Conservation (phyloP, 768 basidiomycete species). For the Daedaleopsis sinensis region DNA sequence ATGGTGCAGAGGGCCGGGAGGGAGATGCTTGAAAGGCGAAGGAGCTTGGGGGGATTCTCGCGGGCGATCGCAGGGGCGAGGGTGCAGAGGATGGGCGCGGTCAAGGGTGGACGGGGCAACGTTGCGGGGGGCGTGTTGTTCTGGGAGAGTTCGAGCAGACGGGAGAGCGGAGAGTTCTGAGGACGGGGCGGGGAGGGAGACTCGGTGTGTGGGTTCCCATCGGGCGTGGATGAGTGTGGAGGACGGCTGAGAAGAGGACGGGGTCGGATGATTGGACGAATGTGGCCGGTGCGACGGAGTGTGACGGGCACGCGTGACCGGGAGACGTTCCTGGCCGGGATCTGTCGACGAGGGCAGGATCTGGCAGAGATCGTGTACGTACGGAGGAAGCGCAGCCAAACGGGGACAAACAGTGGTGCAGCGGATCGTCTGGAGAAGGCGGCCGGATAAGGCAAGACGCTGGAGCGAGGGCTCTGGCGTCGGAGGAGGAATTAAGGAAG, state of each 20-base stretch:
- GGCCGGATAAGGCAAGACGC: slow-evolving; percentile 1
- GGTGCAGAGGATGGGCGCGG: background rate
- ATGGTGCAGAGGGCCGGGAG: background rate
- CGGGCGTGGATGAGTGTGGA: no score
- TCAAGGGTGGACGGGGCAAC: background rate
- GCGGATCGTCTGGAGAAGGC: slow-evolving; percentile 14
- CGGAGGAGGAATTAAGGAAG: slow-evolving; percentile 4
- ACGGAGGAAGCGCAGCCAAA: background rate
- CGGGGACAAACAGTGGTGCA: background rate
- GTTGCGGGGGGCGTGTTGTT: background rate
- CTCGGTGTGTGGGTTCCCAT: no score
- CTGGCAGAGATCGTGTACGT: background rate
- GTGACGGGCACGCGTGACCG: background rate
- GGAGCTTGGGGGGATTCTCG: slow-evolving; percentile 1
- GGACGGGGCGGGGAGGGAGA: background rate
- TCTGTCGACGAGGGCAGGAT: background rate
- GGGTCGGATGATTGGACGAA: no score
- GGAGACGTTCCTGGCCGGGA: background rate
- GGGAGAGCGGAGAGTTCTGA: background rate
- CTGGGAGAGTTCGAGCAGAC: background rate
- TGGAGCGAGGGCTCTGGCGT: background rate
- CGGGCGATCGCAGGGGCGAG: background rate
- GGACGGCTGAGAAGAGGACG: no score
- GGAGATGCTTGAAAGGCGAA: background rate
- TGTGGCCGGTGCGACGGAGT: no score